These are phyloP conservation scores for Pholiota adiposa DNA, from an alignment of 1,284 basidiomycete species.

Conservation along the genomic window DNA sequence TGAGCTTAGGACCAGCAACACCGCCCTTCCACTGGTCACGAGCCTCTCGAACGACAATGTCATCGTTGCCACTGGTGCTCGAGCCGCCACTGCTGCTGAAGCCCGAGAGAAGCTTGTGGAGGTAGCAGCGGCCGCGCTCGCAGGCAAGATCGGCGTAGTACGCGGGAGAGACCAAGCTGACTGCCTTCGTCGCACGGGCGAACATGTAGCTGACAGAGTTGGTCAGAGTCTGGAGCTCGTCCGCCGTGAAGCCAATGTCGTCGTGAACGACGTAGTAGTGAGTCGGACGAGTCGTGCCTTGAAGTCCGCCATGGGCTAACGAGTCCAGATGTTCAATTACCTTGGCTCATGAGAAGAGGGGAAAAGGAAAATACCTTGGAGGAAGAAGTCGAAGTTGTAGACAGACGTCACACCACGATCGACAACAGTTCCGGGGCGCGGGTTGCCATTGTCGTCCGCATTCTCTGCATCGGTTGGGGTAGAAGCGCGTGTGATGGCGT, in stretches of 20 bases:
- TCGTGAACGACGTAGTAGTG: slow-evolving; percentile 81
- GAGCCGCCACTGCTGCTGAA: slow-evolving; percentile 42
- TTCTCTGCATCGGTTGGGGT: slow-evolving; percentile 58
- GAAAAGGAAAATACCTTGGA: slow-evolving; percentile 48
- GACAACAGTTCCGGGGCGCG: slow-evolving; percentile 75
- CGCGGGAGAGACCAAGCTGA: slow-evolving; percentile 77
- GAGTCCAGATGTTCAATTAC: not conserved
- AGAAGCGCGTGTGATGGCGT: slow-evolving; percentile 85
- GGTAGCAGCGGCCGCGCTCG: slow-evolving; percentile 76
- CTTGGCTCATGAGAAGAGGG: not conserved
- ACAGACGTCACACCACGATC: slow-evolving; percentile 71
- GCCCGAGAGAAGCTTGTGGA: slow-evolving; percentile 70
- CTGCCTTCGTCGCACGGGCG: slow-evolving; percentile 79
- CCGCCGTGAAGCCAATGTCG: slow-evolving; percentile 68
- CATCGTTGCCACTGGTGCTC: slow-evolving; percentile 47
- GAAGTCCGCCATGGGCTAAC: slow-evolving; percentile 65
- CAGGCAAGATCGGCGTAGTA: slow-evolving; percentile 80
- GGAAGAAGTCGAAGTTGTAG: slow-evolving; percentile 79
- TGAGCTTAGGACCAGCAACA: slow-evolving; percentile 51
- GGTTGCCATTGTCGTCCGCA: slow-evolving; percentile 69
- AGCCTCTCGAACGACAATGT: slow-evolving; percentile 58
- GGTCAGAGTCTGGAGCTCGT: slow-evolving; percentile 65
- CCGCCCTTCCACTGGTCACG: slow-evolving; percentile 58
- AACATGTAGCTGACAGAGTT: slow-evolving; percentile 77
- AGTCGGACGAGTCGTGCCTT: slow-evolving; percentile 70